These are phyloP conservation scores for Boletus rubroflammeus DNA, from an alignment of 768 basidiomycete genomes.

Conservation along the genomic window DNA sequence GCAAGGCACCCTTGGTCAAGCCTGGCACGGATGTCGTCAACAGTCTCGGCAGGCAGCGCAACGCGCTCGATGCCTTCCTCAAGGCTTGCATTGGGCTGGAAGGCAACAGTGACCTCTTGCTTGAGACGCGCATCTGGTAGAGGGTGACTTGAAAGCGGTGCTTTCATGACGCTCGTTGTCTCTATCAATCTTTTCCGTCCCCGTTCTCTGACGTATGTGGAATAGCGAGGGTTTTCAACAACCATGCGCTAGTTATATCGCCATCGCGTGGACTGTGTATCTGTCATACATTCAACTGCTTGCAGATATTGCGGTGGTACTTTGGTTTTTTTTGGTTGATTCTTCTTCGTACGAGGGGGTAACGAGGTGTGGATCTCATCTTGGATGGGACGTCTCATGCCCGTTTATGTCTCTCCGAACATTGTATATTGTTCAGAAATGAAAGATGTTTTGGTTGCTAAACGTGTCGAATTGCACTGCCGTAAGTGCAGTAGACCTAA, in stretches of 20 bases:
- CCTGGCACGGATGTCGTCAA: slow-evolving; percentile 93
- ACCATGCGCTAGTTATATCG: not conserved
- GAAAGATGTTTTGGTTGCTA: not conserved
- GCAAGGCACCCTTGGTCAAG: slow-evolving; percentile 97
- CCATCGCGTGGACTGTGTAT: not conserved
- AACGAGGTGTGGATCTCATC: not conserved
- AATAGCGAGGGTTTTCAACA: slow-evolving; percentile 22
- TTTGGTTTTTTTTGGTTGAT: not conserved
- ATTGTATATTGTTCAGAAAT: slow-evolving; percentile 3
- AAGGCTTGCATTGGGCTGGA: slow-evolving; percentile 93
- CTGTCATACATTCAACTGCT: slow-evolving; percentile 18
- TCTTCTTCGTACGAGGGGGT: not conserved
- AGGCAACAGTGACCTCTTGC: slow-evolving; percentile 75
- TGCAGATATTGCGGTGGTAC: not conserved
- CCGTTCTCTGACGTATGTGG: not conserved
- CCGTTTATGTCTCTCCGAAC: not conserved
- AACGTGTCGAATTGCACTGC: not conserved
- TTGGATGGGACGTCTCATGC: not conserved
- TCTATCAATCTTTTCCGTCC: not conserved
- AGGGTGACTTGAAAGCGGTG: slow-evolving; percentile 2
- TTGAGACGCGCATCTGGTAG: slow-evolving; percentile 89
- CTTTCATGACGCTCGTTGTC: not conserved
- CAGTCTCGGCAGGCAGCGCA: slow-evolving; percentile 90
- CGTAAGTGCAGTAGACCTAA: not conserved
- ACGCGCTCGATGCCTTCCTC: slow-evolving; percentile 88